phyloP scores from a whole-genome alignment of 495 filamentous ascomycete species.

The Glonium stellatum region DNA sequence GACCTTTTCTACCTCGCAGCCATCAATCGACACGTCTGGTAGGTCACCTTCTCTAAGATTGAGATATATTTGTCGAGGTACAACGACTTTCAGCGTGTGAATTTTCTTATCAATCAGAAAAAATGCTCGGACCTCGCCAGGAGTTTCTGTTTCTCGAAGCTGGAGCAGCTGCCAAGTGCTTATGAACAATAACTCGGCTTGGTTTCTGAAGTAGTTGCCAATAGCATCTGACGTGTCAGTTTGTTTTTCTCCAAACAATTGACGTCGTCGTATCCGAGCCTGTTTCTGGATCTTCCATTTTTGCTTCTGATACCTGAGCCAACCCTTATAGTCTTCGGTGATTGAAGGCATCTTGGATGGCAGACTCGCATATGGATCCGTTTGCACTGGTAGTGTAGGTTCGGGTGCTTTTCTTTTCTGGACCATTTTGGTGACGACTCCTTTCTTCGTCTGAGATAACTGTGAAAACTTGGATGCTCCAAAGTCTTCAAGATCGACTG shows the following conservation, averaged over 20 bases:
- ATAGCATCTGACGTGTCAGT: conserved; percentile 63
- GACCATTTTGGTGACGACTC: conserved; percentile 55
- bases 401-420: conserved; percentile 84
- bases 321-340: conserved; percentile 78
- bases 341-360: conserved; percentile 81
- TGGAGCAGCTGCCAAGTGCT: conserved; percentile 94
- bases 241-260: conserved; percentile 84
- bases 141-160: conserved; percentile 67
- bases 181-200: conserved; percentile 80
- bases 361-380: conserved; percentile 76
- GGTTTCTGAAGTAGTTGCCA: conserved; percentile 80
- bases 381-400: conserved; percentile 41
- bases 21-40: conserved; percentile 81
- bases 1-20: conserved; percentile 79
- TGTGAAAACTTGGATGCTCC: conserved; percentile 60
- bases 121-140: conserved; percentile 81
- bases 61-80: conserved; percentile 81
- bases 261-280: conserved; percentile 75
- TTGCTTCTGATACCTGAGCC: conserved; percentile 92
- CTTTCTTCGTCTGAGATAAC: conserved; percentile 46
- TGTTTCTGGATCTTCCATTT: conserved; percentile 99
- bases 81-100: conserved; percentile 78
- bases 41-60: conserved; percentile 82
- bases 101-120: conserved; percentile 91
- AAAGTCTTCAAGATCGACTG: conserved; percentile 78